Percentiles rank a stretch among this genome's conserved stretches.
Conservation (phyloP, 2,329 filamentous ascomycete genomes). For the Tolypocladium nubicola region DNA sequence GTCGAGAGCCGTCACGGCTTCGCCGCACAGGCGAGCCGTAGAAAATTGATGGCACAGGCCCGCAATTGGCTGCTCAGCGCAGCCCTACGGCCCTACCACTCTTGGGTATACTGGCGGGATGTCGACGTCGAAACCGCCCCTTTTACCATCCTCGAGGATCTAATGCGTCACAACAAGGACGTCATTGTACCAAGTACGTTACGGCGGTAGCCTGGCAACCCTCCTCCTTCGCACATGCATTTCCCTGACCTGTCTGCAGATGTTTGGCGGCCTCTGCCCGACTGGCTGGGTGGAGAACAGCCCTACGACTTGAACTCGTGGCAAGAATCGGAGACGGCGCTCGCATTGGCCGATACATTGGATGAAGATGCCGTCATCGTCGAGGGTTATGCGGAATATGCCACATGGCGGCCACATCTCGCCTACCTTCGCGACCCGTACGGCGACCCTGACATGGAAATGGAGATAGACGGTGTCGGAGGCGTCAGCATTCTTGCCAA, state of each 20-base stretch:
- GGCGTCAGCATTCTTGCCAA: slow-evolving; percentile 97
- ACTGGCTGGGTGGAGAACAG: slow-evolving; percentile 97
- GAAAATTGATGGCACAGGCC: slow-evolving; percentile 96
- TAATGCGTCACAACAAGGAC: slow-evolving; percentile 98
- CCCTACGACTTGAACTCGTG: slow-evolving; percentile 98
- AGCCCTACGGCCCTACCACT: slow-evolving; percentile 86
- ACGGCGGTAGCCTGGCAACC: not conserved
- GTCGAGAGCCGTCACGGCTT: slow-evolving; percentile 97
- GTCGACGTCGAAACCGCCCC: slow-evolving; percentile 97
- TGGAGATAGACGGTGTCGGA: slow-evolving; percentile 97
- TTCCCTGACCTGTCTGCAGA: slow-evolving; percentile 41
- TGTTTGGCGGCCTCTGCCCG: slow-evolving; percentile 95
- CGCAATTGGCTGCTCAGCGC: slow-evolving; percentile 95
- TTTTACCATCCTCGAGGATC: slow-evolving; percentile 89
- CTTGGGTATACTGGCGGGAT: slow-evolving; percentile 99
- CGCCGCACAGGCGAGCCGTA: slow-evolving; percentile 82
- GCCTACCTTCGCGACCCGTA: slow-evolving; percentile 95
- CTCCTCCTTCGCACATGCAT: not conserved
- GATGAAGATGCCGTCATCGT: slow-evolving; percentile 99
- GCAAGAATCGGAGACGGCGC: slow-evolving; percentile 96
- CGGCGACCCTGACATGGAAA: slow-evolving; percentile 97
- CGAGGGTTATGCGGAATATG: slow-evolving; percentile 97
- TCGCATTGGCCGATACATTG: slow-evolving; percentile 85
- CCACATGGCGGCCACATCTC: slow-evolving; percentile 93
- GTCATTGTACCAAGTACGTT: slow-evolving; percentile 93